Evolutionary conservation across 2,329 filamentous ascomycete species (phyloP).

Genomic region (Neofusicoccum kwambonambiense): DNA sequence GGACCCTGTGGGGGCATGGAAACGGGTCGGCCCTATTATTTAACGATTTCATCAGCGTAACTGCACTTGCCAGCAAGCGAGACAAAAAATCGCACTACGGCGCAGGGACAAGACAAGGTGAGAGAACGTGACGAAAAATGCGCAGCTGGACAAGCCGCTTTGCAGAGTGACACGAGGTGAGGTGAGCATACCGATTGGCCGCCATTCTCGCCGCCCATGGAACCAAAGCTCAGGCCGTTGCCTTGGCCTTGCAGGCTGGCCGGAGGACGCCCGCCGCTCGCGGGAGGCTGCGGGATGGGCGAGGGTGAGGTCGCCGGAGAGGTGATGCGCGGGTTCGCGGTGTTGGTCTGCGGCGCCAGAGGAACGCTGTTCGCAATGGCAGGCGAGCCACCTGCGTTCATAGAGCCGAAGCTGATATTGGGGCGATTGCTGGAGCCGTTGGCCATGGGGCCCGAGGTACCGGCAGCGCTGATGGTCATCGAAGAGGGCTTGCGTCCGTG

Average conservation of each 20-base stretch:
- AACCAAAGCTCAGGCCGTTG: slow-evolving; percentile 76
- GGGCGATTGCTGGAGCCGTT: slow-evolving; percentile 68
- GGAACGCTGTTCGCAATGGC: slow-evolving; percentile 67
- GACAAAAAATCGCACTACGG: neutral
- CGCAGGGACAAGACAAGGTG: neutral
- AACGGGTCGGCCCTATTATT: slow-evolving; percentile 65
- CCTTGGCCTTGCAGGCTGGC: slow-evolving; percentile 69
- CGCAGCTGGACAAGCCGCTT: neutral
- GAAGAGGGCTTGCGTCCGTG: slow-evolving; percentile 86
- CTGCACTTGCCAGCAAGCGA: neutral
- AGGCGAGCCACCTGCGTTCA: slow-evolving; percentile 60
- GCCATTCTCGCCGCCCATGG: slow-evolving; percentile 67
- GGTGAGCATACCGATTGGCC: slow-evolving; percentile 66
- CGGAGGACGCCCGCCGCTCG: slow-evolving; percentile 80
- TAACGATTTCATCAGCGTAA: slow-evolving; percentile 17
- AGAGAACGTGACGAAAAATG: neutral
- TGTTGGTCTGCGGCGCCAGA: slow-evolving; percentile 62
- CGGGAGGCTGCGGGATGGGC: slow-evolving; percentile 85
- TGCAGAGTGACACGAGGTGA: neutral
- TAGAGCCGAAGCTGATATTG: slow-evolving; percentile 77
- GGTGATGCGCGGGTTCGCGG: slow-evolving; percentile 68
- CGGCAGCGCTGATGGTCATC: slow-evolving; percentile 85
- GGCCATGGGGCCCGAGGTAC: slow-evolving; percentile 69
- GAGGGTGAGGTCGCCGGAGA: slow-evolving; percentile 88
- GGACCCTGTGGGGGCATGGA: slow-evolving; percentile 52